Conservation (phyloP, 768 basidiomycete species). For the Lactarius akahatsu region DNA sequence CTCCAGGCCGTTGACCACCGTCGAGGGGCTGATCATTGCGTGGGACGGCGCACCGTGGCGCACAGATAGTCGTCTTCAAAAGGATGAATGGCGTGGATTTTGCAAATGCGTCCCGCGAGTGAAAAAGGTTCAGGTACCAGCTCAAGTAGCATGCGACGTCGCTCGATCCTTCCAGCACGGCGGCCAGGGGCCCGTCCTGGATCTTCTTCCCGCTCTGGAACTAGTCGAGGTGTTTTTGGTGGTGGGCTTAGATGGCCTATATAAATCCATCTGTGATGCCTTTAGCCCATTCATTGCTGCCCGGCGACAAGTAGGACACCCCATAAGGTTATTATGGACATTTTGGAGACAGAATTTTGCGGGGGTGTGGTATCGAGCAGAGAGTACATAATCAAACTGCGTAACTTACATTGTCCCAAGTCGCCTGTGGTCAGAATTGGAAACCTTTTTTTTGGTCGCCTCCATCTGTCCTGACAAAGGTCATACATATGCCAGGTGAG, state of each 20-base stretch:
- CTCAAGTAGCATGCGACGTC: neutral
- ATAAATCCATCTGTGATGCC: neutral
- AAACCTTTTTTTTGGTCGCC: no score
- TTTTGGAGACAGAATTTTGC: no score
- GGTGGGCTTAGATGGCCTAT: neutral
- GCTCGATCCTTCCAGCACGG: neutral
- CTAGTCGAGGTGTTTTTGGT: neutral
- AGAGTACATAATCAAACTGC: no score
- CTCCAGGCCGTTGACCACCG: neutral
- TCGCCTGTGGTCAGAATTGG: no score
- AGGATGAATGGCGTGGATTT: neutral
- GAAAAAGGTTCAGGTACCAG: neutral
- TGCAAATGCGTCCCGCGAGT: neutral
- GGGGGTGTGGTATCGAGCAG: no score
- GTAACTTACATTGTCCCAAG: no score
- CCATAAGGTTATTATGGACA: neutral
- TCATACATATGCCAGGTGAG: no score
- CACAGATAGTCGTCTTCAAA: neutral
- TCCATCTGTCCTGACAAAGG: no score
- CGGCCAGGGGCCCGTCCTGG: neutral
- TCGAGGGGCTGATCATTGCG: neutral
- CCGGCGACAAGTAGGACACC: neutral
- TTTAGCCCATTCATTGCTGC: neutral
- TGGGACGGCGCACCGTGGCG: neutral
- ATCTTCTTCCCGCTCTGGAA: conserved; percentile 1